Evolutionary conservation across 495 filamentous ascomycete species (phyloP).

Genomic region (Neurospora sp.): DNA sequence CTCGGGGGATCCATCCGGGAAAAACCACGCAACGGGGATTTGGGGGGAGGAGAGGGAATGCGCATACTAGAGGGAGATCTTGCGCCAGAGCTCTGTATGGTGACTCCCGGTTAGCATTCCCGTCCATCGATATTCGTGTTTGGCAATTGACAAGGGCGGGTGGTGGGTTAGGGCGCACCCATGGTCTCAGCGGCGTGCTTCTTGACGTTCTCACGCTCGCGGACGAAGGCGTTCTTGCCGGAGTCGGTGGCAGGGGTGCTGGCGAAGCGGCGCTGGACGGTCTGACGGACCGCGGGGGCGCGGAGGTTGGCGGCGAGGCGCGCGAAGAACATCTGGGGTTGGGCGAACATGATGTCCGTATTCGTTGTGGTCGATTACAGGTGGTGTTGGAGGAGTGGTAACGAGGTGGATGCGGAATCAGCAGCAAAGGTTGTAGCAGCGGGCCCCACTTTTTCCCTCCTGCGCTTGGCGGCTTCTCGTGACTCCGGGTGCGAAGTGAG

Average conservation of each 20-base stretch:
- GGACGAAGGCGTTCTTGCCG: conserved; percentile 77
- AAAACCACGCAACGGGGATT: conserved; percentile 20
- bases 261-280: conserved; percentile 59
- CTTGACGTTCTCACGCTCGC: conserved; percentile 75
- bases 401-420: background rate
- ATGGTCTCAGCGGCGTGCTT: conserved; percentile 71
- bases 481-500: conserved; percentile 8
- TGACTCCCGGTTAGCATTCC: conserved; percentile 4
- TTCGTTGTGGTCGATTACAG: background rate
- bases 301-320: conserved; percentile 47
- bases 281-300: conserved; percentile 44
- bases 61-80: conserved; percentile 83
- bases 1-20: background rate
- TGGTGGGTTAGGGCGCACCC: conserved; percentile 43
- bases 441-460: background rate
- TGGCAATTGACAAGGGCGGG: background rate
- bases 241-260: conserved; percentile 43
- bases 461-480: background rate
- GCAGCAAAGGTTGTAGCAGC: background rate
- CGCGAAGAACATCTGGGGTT: conserved; percentile 51
- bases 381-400: background rate
- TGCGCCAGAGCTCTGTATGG: conserved; percentile 75
- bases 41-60: background rate
- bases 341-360: conserved; percentile 46
- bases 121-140: background rate